These are phyloP conservation scores for Murraya koenigii DNA, from an alignment of 345 rosid species.

Conservation along the genomic window DNA sequence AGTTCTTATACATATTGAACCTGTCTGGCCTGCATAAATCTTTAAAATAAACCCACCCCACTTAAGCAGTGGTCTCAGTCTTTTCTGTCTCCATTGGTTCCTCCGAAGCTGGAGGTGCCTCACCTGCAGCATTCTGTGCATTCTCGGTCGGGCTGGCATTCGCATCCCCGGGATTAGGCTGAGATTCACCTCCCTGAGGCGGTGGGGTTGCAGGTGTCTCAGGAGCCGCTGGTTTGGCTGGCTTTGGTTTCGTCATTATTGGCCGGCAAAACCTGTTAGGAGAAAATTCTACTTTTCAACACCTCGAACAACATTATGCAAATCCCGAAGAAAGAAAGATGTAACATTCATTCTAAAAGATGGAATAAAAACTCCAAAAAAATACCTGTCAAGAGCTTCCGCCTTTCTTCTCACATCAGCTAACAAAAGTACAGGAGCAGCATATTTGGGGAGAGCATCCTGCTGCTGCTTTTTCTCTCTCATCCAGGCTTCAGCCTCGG, in stretches of 20 bases:
- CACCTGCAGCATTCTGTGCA: slow-evolving; percentile 28
- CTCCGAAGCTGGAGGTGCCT: slow-evolving; percentile 39
- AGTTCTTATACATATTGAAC: slow-evolving; percentile 22
- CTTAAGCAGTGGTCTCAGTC: slow-evolving; percentile 36
- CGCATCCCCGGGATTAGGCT: slow-evolving; percentile 27
- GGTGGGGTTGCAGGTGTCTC: slow-evolving; percentile 56
- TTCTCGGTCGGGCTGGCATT: slow-evolving; percentile 22
- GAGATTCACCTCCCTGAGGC: slow-evolving; percentile 45
- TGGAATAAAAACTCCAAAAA: too few species aligned
- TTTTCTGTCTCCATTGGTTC: slow-evolving; percentile 85
- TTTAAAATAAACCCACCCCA: background rate
- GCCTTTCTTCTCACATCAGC: slow-evolving; percentile 80
- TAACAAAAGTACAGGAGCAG: slow-evolving; percentile 63
- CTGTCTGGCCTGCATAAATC: slow-evolving; percentile 11
- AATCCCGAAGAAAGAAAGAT: background rate
- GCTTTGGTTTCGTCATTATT: slow-evolving; percentile 86
- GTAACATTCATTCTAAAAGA: background rate
- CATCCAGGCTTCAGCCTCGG: slow-evolving; percentile 85
- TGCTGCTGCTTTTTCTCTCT: slow-evolving; percentile 81
- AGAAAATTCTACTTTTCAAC: background rate
- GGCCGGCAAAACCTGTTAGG: slow-evolving; percentile 72
- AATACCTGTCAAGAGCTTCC: slow-evolving; percentile 76
- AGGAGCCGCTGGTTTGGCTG: slow-evolving; percentile 63
- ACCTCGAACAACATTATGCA: background rate
- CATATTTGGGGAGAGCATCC: slow-evolving; percentile 76